Percentiles rank a stretch among this genome's conserved stretches.
Conservation (phyloP, 2,329 filamentous ascomycete species). For the Aspergillus proliferans region DNA sequence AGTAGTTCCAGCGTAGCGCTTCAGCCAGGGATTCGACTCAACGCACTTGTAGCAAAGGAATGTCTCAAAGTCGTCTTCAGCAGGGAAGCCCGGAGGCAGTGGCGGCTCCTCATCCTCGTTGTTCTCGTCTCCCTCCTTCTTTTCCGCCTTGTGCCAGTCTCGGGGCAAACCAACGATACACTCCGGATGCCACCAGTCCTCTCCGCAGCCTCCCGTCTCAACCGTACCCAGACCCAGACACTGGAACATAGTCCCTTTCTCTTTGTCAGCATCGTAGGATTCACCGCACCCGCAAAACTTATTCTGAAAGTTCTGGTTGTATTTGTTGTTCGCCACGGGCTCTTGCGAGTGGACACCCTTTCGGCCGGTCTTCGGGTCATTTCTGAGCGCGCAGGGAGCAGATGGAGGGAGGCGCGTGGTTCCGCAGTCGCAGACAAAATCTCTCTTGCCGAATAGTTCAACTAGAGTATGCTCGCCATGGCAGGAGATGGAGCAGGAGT, state of each 20-base stretch:
- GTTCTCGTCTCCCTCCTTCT: slow-evolving; percentile 14
- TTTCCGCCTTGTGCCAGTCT: slow-evolving; percentile 48
- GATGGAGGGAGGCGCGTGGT: slow-evolving; percentile 68
- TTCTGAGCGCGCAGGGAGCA: slow-evolving; percentile 68
- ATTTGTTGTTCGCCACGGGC: slow-evolving; percentile 65
- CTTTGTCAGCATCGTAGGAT: slow-evolving; percentile 78
- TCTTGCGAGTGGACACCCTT: slow-evolving; percentile 76
- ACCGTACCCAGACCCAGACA: slow-evolving; percentile 77
- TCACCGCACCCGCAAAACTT: slow-evolving; percentile 84
- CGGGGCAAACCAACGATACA: slow-evolving; percentile 77
- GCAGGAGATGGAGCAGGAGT: slow-evolving; percentile 92
- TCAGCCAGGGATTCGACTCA: slow-evolving; percentile 83
- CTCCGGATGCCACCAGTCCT: slow-evolving; percentile 97
- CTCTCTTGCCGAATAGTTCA: slow-evolving; percentile 90
- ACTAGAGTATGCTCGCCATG: slow-evolving; percentile 93
- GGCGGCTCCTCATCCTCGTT: slow-evolving; percentile 52
- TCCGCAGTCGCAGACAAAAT: slow-evolving; percentile 95
- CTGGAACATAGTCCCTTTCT: slow-evolving; percentile 98
- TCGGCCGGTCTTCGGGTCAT: slow-evolving; percentile 64
- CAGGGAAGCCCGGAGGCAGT: slow-evolving; percentile 77
- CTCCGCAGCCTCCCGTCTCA: slow-evolving; percentile 82
- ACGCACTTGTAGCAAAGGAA: slow-evolving; percentile 94
- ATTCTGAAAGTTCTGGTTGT: slow-evolving; percentile 94
- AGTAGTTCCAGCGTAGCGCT: slow-evolving; percentile 69
- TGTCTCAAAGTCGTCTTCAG: slow-evolving; percentile 80